Evolutionary conservation across 2,329 filamentous ascomycete species (phyloP), one percentile per base, ranked within the genome.

Genomic region (Fusarium oxysporum): DNA sequence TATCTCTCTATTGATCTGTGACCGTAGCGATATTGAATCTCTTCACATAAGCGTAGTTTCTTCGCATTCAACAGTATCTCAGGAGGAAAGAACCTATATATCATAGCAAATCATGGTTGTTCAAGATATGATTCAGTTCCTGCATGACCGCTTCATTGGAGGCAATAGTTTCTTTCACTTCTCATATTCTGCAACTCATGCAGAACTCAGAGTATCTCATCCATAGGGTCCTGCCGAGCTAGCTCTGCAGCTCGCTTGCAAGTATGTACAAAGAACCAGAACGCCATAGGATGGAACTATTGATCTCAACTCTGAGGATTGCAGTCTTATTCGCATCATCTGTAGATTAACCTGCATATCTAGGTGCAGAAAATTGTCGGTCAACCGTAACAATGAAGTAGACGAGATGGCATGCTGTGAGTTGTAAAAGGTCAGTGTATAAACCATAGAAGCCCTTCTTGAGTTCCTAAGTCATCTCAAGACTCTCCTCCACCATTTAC

Each of bases 221-320:
- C 6, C 0, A 6, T 13, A 25, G 25, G 25, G 25, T 25, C 25
- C 25, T 25, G 25, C 25, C 25, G 25, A 25, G 25, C 25, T 35
- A 54, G 35, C 30, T 47, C 28, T 38, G 8, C 25, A 38, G 33
- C 65, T 53, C 17, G 33, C 38, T 23, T 12, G 8, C 17, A 21
- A 17, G 21, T n/a, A 5, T 14, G 16, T 28, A 68, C 33, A 69
- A 70, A 55, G 35, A n/a, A 21, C 5, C 16, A 48, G 19, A 62
- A 25, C 45, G 45, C 51, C 67, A 62, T 41, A 3, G 9, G 17
- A 38, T n/a, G 10, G 13, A 33, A n/a, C 3, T 8, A 3, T 40
- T 37, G 21, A 40, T 17, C 1, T 1, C 3, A 48, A 21, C 32
- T 44, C 25, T 70, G 64, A 21, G 9, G 3, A 47, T 28, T 25